These are phyloP conservation scores for Isoetes taiwanensis DNA, from an alignment of 75 land plant species.

Conservation along the genomic window DNA sequence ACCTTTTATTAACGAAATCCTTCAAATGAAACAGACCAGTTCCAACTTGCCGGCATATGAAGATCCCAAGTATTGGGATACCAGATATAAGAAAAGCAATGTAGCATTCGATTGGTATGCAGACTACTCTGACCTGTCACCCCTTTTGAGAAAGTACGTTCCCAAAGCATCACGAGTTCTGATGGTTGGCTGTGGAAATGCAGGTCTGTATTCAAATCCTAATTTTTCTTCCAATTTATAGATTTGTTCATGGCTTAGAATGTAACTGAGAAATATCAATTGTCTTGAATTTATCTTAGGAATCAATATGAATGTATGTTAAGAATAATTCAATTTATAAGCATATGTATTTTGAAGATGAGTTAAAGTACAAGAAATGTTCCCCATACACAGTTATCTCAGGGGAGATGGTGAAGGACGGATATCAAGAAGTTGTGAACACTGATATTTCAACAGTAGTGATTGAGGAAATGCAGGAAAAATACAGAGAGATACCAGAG, in stretches of 20 bases:
- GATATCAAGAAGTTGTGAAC: slow-evolving; percentile 64
- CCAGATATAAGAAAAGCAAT: not conserved
- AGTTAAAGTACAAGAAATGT: too few species aligned
- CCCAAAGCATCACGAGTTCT: not conserved
- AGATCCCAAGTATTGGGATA: slow-evolving; percentile 8
- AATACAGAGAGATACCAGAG: slow-evolving; percentile 37
- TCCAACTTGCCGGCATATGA: too few species aligned
- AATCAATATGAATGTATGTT: too few species aligned
- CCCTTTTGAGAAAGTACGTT: not conserved
- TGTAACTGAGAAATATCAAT: too few species aligned
- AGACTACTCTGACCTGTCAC: not conserved
- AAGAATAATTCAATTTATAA: too few species aligned
- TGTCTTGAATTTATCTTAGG: too few species aligned
- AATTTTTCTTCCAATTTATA: too few species aligned
- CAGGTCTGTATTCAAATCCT: not conserved
- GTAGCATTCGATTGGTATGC: slow-evolving; percentile 7
- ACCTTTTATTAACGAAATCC: too few species aligned
- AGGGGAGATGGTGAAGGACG: slow-evolving; percentile 85
- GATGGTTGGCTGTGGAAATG: slow-evolving; percentile 10
- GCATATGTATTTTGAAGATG: too few species aligned
- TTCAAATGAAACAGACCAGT: too few species aligned
- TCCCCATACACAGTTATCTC: slow-evolving; percentile 68
- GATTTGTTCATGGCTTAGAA: too few species aligned
- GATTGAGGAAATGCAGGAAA: slow-evolving; percentile 66
- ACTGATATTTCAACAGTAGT: slow-evolving; percentile 85